Evolutionary conservation across 306 rosid genomes (phyloP).

Genomic region (Psophocarpus tetragonolobus): DNA sequence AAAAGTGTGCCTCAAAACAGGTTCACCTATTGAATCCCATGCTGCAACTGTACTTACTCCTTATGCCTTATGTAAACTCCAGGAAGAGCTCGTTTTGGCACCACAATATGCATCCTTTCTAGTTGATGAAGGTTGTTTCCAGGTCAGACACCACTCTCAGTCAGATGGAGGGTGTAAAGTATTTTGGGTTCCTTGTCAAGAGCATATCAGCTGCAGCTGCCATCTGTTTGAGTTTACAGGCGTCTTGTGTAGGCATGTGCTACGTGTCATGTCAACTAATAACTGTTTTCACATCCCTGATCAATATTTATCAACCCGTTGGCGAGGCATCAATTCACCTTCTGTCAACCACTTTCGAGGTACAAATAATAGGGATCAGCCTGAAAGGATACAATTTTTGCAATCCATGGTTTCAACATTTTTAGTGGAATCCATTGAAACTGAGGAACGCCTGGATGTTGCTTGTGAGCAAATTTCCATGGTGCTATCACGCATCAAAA

Average conservation of each 20-base stretch:
- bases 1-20: slow-evolving; percentile 77
- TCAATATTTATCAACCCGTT: slow-evolving; percentile 67
- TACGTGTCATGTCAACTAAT: slow-evolving; percentile 77
- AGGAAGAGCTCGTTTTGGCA: slow-evolving; percentile 84
- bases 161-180: slow-evolving; percentile 84
- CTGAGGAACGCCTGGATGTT: slow-evolving; percentile 71
- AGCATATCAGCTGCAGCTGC: slow-evolving; percentile 83
- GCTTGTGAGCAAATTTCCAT: slow-evolving; percentile 71
- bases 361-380: slow-evolving; percentile 49
- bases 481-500: slow-evolving; percentile 63
- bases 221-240: slow-evolving; percentile 73
- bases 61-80: slow-evolving; percentile 73
- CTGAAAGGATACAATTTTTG: slow-evolving; percentile 60
- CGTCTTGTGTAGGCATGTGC: slow-evolving; percentile 72
- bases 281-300: slow-evolving; percentile 87
- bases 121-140: slow-evolving; percentile 75
- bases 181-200: slow-evolving; percentile 74
- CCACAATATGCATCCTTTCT: slow-evolving; percentile 78
- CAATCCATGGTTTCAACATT: slow-evolving; percentile 69
- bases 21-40: slow-evolving; percentile 90
- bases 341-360: slow-evolving; percentile 47
- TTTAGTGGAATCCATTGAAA: slow-evolving; percentile 66
- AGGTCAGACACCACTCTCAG: slow-evolving; percentile 83
- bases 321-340: slow-evolving; percentile 53
- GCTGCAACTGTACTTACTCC: slow-evolving; percentile 81